These are phyloP conservation scores for Prunus armeniaca DNA, from an alignment of 306 rosid genomes.

Conservation along the genomic window DNA sequence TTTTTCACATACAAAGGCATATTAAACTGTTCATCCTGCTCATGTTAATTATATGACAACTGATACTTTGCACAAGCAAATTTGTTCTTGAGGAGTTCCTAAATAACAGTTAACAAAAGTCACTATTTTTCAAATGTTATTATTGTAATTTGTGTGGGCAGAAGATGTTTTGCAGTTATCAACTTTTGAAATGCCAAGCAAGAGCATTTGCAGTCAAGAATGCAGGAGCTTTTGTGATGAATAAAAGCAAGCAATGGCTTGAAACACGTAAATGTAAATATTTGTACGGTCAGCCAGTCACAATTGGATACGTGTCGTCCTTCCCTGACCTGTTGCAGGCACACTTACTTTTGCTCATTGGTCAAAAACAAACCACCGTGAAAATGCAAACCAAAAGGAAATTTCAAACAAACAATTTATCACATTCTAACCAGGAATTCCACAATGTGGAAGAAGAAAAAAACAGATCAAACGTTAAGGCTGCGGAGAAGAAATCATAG, in stretches of 20 bases:
- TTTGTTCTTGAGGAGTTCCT: neutral
- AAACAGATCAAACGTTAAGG: neutral
- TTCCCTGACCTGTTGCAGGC: neutral
- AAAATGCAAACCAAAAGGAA: slow-evolving; percentile 6
- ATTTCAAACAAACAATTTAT: neutral
- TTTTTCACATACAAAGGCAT: too few species aligned
- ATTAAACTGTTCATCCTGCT: too few species aligned
- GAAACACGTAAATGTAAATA: neutral
- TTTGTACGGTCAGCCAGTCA: slow-evolving; percentile 1
- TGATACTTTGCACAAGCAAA: neutral
- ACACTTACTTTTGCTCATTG: neutral
- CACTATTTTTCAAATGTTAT: neutral
- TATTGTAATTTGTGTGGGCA: neutral
- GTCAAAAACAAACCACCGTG: slow-evolving; percentile 4
- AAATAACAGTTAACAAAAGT: neutral
- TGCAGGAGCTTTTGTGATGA: slow-evolving; percentile 7
- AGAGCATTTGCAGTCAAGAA: neutral
- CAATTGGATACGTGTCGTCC: neutral
- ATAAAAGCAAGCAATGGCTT: neutral
- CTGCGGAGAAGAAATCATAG: neutral
- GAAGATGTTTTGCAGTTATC: neutral
- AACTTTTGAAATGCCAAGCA: neutral
- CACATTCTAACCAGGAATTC: neutral
- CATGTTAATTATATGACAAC: too few species aligned
- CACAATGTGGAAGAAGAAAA: neutral